These are phyloP conservation scores for Obelidium mucronatum DNA, from an alignment of 192 early-diverging fungal genomes.

Conservation along the genomic window DNA sequence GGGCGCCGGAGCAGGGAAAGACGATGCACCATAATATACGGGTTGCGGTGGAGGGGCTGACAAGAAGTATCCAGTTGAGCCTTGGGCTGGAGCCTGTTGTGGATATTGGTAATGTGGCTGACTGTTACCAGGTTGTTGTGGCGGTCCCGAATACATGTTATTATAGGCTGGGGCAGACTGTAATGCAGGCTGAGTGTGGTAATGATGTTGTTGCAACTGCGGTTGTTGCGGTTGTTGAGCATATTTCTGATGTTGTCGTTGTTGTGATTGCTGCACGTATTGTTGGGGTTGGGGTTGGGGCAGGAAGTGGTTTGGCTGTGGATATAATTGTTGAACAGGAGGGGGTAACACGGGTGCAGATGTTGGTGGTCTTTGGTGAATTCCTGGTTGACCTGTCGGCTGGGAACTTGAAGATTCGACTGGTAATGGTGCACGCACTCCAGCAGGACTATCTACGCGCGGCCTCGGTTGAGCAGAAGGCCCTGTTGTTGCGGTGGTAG, in stretches of 20 bases:
- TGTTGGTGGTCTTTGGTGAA: not conserved
- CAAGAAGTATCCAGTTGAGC: no score
- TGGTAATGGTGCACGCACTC: no score
- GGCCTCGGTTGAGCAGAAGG: not conserved
- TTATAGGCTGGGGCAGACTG: not conserved
- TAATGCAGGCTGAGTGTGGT: not conserved
- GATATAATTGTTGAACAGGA: not conserved
- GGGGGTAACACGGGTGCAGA: not conserved
- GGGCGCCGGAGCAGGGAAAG: no score
- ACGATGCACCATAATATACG: no score
- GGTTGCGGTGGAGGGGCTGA: no score
- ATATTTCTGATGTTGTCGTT: not conserved
- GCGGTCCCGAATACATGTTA: not conserved
- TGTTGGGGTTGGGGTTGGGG: not conserved
- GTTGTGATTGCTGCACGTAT: not conserved
- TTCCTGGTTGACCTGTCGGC: not conserved
- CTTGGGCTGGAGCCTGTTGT: not conserved
- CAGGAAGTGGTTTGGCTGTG: not conserved
- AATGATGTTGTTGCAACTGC: not conserved
- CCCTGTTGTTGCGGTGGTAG: not conserved
- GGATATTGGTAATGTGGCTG: not conserved
- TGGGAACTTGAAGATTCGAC: no score
- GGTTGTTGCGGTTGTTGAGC: not conserved
- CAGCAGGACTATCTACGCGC: not conserved
- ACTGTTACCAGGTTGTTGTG: not conserved